A percentile compares a stretch with the other conserved stretches of the same genome.
phyloP scores from a whole-genome alignment of 192 early-diverging fungal species.

The Backusella psychrophila region DNA sequence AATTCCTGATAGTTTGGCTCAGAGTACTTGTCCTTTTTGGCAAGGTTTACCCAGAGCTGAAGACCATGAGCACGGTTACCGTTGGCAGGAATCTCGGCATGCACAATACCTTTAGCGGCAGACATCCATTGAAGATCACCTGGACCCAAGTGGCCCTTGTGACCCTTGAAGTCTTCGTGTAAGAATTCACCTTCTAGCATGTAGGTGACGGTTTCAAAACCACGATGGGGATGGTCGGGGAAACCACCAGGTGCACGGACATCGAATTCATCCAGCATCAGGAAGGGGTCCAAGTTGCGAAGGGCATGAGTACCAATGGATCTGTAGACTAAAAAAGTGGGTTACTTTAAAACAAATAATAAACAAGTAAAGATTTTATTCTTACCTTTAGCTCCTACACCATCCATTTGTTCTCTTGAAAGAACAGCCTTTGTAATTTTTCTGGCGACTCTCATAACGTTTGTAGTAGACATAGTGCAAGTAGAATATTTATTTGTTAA shows the following conservation, averaged over 20 bases:
- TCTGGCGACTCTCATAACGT: conserved; percentile 25
- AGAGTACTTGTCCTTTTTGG: conserved; percentile 68
- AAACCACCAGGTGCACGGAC: conserved; percentile 47
- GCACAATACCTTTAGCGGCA: conserved; percentile 51
- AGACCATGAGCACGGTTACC: conserved; percentile 42
- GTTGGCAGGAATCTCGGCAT: conserved; percentile 68
- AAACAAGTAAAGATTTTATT: not conserved
- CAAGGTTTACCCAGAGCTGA: conserved; percentile 80
- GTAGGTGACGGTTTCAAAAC: conserved; percentile 81
- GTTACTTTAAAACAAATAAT: not conserved
- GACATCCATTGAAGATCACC: conserved; percentile 77
- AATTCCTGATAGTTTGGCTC: conserved; percentile 74
- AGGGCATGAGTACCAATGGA: conserved; percentile 64
- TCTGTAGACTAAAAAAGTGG: conserved; percentile 57
- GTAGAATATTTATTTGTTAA: not conserved
- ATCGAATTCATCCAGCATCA: conserved; percentile 77
- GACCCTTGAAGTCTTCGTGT: conserved; percentile 77
- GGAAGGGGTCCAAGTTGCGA: conserved; percentile 84
- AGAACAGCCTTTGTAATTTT: conserved; percentile 43
- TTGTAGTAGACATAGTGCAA: not conserved
- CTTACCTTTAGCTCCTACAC: conserved; percentile 67
- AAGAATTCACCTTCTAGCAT: conserved; percentile 62
- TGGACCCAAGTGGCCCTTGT: conserved; percentile 64
- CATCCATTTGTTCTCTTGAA: conserved; percentile 63
- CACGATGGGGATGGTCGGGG: conserved; percentile 75